Percentiles rank a stretch among this genome's conserved stretches.
These are phyloP conservation scores for Atkinsonella hypoxylon DNA, from an alignment of 2,329 filamentous ascomycete genomes.

Conservation along the genomic window DNA sequence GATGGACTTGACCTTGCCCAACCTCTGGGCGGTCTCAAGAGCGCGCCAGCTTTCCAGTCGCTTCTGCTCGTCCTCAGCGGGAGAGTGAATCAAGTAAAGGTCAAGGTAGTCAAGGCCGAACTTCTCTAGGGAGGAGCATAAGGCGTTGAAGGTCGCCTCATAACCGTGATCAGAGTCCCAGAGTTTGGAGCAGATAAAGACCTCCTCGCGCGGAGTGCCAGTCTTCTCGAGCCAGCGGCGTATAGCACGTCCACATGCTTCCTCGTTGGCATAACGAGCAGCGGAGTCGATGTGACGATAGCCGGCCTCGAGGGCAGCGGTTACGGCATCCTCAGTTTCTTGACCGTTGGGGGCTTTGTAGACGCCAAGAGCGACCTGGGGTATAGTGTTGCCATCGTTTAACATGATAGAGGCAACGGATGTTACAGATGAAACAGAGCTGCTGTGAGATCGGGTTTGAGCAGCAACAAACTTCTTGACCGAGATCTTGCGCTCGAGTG, in stretches of 20 bases:
- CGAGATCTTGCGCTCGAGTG: constrained; percentile 19
- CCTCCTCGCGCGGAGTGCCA: constrained; percentile 50
- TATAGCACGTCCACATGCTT: constrained; percentile 59
- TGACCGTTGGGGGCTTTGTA: constrained; percentile 35
- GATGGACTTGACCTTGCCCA: constrained; percentile 55
- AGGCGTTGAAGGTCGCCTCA: constrained; percentile 41
- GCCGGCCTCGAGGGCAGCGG: constrained; percentile 44
- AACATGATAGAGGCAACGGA: constrained; percentile 41
- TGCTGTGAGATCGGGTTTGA: constrained; percentile 14
- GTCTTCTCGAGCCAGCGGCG: constrained; percentile 54
- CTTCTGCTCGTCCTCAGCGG: constrained; percentile 55
- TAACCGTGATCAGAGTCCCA: constrained; percentile 44
- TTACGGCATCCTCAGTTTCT: constrained; percentile 50
- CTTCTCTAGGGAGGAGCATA: constrained; percentile 53
- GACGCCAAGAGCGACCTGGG: constrained; percentile 36
- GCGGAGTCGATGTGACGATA: constrained; percentile 44
- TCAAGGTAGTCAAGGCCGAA: constrained; percentile 61
- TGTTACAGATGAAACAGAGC: constrained; percentile 13
- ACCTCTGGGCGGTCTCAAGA: constrained; percentile 50
- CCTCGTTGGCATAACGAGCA: constrained; percentile 51
- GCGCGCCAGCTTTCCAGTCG: constrained; percentile 65
- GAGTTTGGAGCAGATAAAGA: constrained; percentile 56
- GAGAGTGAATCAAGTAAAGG: constrained; percentile 53
- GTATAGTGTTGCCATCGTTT: constrained; percentile 60
- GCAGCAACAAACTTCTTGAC: constrained; percentile 16